Evolutionary conservation across 164 flowering plant genomes (phyloP).

Genomic region (Nymphaea thermarum): DNA sequence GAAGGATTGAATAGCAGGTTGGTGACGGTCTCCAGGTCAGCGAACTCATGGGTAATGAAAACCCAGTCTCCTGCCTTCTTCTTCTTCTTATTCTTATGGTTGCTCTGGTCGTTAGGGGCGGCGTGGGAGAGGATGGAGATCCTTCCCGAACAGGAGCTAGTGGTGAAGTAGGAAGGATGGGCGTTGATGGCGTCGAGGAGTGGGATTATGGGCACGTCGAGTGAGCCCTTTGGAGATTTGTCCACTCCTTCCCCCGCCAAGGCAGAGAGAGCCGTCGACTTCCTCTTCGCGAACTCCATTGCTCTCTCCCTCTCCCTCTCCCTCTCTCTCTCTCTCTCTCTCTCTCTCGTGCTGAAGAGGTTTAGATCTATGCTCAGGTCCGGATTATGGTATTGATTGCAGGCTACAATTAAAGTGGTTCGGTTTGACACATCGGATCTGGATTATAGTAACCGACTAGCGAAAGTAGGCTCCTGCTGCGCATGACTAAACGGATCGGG

Average conservation of each 20-base stretch:
- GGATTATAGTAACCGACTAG: too few species aligned
- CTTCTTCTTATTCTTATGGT: conserved; percentile 24
- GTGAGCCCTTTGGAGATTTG: conserved; percentile 74
- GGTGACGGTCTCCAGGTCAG: conserved; percentile 35
- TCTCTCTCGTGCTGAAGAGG: not conserved
- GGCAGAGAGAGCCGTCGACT: conserved; percentile 34
- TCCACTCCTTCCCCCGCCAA: conserved; percentile 31
- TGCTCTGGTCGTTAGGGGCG: conserved; percentile 13
- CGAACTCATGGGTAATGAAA: conserved; percentile 58
- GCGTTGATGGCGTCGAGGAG: conserved; percentile 50
- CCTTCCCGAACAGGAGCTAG: conserved; percentile 95
- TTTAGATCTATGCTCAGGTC: too few species aligned
- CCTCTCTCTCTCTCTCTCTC: not conserved
- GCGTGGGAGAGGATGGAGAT: conserved; percentile 81
- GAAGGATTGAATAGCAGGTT: conserved; percentile 30
- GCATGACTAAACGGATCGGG: too few species aligned
- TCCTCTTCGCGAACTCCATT: conserved; percentile 82
- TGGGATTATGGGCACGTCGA: conserved; percentile 68
- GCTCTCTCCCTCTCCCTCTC: conserved; percentile 2
- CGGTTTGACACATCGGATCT: too few species aligned
- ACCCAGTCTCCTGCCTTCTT: conserved; percentile 74
- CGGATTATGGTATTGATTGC: too few species aligned
- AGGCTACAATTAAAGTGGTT: too few species aligned
- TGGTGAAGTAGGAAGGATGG: conserved; percentile 75
- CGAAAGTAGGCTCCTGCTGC: too few species aligned